These are phyloP conservation scores for Nemania sp. DNA, from an alignment of 2,329 filamentous ascomycete species.

Conservation along the genomic window DNA sequence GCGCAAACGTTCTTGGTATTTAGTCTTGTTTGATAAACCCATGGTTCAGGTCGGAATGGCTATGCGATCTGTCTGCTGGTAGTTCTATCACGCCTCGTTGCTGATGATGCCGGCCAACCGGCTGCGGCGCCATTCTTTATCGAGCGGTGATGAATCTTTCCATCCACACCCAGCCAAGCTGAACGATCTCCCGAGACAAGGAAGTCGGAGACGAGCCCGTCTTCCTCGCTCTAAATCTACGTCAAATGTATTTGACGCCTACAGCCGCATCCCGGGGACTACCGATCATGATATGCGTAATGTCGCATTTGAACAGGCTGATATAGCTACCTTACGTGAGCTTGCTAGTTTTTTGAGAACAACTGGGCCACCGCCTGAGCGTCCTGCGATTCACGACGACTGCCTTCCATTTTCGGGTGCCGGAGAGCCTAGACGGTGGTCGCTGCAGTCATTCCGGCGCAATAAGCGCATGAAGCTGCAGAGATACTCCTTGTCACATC, in stretches of 20 bases:
- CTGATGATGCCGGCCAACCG: conserved; percentile 33
- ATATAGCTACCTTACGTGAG: conserved; percentile 40
- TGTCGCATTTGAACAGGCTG: conserved; percentile 37
- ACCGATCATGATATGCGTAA: conserved; percentile 34
- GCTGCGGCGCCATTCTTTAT: conserved; percentile 36
- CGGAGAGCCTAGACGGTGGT: conserved; percentile 35
- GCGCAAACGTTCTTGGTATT: neutral
- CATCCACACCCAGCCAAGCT: conserved; percentile 34
- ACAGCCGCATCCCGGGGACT: conserved; percentile 3
- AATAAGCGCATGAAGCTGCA: conserved; percentile 38
- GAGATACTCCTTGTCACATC: conserved; percentile 30
- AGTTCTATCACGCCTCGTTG: neutral
- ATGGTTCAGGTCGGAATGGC: neutral
- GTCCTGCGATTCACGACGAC: conserved; percentile 36
- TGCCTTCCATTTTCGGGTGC: conserved; percentile 33
- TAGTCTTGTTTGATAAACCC: neutral
- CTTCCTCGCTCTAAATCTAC: conserved; percentile 47
- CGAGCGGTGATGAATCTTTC: conserved; percentile 37
- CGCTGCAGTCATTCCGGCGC: conserved; percentile 42
- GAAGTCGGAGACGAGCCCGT: conserved; percentile 31
- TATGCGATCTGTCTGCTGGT: neutral
- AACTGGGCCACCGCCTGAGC: conserved; percentile 40
- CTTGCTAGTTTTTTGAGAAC: conserved; percentile 44
- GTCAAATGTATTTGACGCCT: conserved; percentile 45
- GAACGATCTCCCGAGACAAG: conserved; percentile 29